phyloP scores from a whole-genome alignment of 768 basidiomycete species.

The Rhodotorula toruloides region DNA sequence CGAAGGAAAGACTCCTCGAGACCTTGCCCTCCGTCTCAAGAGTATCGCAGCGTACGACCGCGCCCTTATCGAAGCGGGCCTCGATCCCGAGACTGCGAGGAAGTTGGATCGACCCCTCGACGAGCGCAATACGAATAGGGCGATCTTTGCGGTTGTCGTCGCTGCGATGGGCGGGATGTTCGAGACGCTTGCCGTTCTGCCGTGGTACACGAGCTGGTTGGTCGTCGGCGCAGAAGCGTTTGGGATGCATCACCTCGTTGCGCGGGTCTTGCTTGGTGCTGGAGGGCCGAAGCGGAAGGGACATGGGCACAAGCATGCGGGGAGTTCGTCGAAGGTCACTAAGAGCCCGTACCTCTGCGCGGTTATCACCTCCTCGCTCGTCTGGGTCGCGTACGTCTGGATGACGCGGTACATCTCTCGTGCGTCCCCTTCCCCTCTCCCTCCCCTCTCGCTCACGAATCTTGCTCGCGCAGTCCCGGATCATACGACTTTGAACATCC shows the following conservation, averaged over 20 bases:
- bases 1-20: slow-evolving; percentile 78
- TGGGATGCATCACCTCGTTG: slow-evolving; percentile 86
- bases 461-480: slow-evolving; percentile 52
- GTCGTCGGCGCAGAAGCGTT: slow-evolving; percentile 82
- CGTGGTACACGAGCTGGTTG: slow-evolving; percentile 82
- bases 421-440: background rate
- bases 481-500: slow-evolving; percentile 68
- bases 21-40: slow-evolving; percentile 92
- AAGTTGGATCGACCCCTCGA: slow-evolving; percentile 63
- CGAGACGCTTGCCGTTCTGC: slow-evolving; percentile 70
- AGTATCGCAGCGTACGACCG: slow-evolving; percentile 82
- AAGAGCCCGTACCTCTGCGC: slow-evolving; percentile 89
- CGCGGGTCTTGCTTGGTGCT: slow-evolving; percentile 66
- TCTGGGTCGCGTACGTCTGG: slow-evolving; percentile 86
- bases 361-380: slow-evolving; percentile 75
- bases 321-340: slow-evolving; percentile 65
- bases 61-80: slow-evolving; percentile 79
- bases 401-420: slow-evolving; percentile 63
- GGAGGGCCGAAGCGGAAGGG: slow-evolving; percentile 39
- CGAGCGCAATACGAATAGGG: slow-evolving; percentile 52
- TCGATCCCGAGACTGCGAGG: slow-evolving; percentile 64
- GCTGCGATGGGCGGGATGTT: slow-evolving; percentile 78
- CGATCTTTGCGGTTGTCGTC: slow-evolving; percentile 64
- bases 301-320: background rate
- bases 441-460: too few species aligned